A percentile compares a stretch with the other conserved stretches of the same genome.
Conservation (phyloP, 768 basidiomycete species). For the Trametes villosa region DNA sequence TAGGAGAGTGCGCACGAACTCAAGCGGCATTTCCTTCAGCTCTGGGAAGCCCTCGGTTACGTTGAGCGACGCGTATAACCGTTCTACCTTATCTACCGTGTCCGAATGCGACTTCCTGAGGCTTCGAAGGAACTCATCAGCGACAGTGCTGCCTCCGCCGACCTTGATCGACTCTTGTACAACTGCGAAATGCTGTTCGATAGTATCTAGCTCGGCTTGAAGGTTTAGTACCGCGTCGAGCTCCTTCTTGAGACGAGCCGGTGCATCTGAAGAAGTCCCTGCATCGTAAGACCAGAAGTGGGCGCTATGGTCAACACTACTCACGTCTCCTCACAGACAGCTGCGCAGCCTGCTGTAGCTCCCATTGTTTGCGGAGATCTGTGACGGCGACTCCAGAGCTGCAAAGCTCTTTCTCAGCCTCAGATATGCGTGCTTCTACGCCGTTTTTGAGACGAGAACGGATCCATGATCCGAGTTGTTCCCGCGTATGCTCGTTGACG, state of each 20-base stretch:
- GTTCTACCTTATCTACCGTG: slow-evolving; percentile 30
- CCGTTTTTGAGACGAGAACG: not conserved
- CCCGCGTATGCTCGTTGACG: slow-evolving; percentile 32
- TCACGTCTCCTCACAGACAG: slow-evolving; percentile 34
- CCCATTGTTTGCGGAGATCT: slow-evolving; percentile 40
- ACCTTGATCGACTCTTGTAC: not conserved
- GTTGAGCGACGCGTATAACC: slow-evolving; percentile 41
- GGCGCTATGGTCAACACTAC: slow-evolving; percentile 17
- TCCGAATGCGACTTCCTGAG: slow-evolving; percentile 24
- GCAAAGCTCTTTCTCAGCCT: slow-evolving; percentile 22
- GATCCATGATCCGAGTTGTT: slow-evolving; percentile 33
- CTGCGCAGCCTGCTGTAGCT: slow-evolving; percentile 37
- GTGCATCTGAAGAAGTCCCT: not conserved
- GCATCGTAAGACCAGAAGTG: not conserved
- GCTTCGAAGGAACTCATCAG: slow-evolving; percentile 8
- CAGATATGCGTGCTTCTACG: not conserved
- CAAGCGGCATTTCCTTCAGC: slow-evolving; percentile 34
- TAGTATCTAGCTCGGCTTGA: slow-evolving; percentile 33
- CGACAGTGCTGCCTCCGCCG: not conserved
- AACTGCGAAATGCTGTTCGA: slow-evolving; percentile 29
- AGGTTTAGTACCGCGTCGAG: slow-evolving; percentile 37
- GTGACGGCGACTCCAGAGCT: slow-evolving; percentile 21
- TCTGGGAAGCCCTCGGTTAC: slow-evolving; percentile 39
- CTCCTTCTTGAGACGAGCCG: slow-evolving; percentile 37
- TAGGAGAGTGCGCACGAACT: slow-evolving; percentile 39